Conservation (phyloP, 2,329 filamentous ascomycete genomes). For the Xenoacremonium recifei region DNA sequence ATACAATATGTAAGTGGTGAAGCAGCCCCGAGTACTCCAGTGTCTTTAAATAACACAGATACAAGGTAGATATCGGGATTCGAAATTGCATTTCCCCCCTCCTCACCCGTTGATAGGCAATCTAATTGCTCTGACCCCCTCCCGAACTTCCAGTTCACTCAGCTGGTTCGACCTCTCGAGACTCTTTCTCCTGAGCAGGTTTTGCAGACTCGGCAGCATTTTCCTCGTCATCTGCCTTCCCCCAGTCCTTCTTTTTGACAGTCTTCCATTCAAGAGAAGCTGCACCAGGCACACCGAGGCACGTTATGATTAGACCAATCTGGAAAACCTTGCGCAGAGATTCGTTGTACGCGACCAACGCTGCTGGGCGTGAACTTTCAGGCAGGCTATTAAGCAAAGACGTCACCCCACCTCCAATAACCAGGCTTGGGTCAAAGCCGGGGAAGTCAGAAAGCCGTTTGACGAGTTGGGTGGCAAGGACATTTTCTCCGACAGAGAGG, state of each 20-base stretch:
- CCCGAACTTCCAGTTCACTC: too few species aligned
- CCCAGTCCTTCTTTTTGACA: neutral
- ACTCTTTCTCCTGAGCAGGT: too few species aligned
- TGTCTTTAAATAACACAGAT: too few species aligned
- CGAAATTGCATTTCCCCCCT: too few species aligned
- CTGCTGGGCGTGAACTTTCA: constrained; percentile 10
- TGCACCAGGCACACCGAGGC: neutral
- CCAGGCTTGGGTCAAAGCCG: constrained; percentile 18
- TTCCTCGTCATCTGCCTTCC: too few species aligned
- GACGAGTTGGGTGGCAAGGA: constrained; percentile 41
- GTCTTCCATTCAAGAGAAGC: neutral
- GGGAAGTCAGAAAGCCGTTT: constrained; percentile 29
- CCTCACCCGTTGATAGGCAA: too few species aligned
- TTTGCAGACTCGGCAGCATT: too few species aligned
- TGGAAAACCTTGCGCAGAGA: constrained; percentile 1
- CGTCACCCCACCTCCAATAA: constrained; percentile 25
- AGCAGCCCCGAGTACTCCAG: too few species aligned
- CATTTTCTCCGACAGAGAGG: constrained; percentile 43
- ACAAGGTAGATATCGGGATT: too few species aligned
- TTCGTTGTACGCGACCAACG: constrained; percentile 5
- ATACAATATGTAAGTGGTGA: too few species aligned
- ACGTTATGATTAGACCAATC: constrained; percentile 1
- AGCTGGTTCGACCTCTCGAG: too few species aligned
- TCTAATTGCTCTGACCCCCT: too few species aligned
- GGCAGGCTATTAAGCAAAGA: constrained; percentile 23